Evolutionary conservation across 805 yeast genomes (phyloP), one percentile per base, ranked within the genome.

Genomic region (Tetrapisispora fleetii): DNA sequence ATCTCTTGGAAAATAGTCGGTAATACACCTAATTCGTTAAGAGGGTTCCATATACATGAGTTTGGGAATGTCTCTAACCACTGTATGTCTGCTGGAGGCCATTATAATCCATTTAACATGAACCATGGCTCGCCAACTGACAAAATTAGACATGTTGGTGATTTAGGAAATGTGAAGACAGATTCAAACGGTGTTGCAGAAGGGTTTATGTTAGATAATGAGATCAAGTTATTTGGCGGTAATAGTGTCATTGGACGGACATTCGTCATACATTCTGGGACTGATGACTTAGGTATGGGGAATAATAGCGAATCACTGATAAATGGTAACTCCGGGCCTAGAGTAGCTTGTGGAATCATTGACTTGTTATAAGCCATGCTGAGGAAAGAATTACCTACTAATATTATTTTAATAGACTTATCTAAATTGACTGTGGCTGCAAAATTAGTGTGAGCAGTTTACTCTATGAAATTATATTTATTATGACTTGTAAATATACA

Each of bases 301-400:
- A 95, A 88, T 54, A 81, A 82, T 66, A 81, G 85, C 50, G 96
- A 87, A 70, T 85, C 95, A 54, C 78, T 84, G 73, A 87, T 83
- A 75, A 89, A 96, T 59, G 97, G 97, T 75, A 88, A 90, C 67
- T 96, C 98, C 51, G 98, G 98, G 68, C 89, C 84, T 58, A 89
- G 98, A 81, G 87, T 93, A 59, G 98, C 98, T 55, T 90, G 98
- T 76, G 98, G 98, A 75, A 96, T 90, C 64, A 89, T 90, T 74
- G 96, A 96, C 43, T 35, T 47, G 3, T 7, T 21, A 14, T 32
- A 24, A 40, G 27, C 32, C 6, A 3, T 17, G n/a, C 18, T 28
- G 16, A 40, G n/a, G 22, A 18, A 28, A 30, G 10, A 17, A 30
- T 10, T n/a, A 24, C 8, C 28, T 24, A 24, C 28, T 24, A 4